Base-by-base conservation (phyloP, 192 early-diverging fungal species). In the Phycomyces blakesleeanus region DNA sequence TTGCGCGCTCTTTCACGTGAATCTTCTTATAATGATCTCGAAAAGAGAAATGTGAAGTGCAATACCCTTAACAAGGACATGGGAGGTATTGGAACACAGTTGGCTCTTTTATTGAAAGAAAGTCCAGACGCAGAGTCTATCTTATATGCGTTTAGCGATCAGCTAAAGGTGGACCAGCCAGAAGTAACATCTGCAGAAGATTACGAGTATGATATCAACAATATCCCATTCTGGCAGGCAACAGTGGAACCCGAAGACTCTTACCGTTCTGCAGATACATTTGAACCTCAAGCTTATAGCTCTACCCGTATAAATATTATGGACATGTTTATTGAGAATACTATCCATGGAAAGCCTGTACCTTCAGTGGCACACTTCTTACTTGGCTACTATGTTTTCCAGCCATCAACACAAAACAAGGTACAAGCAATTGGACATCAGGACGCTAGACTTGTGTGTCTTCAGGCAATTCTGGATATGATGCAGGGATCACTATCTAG, bases 321-420 rank as follows among this genome's bases (percentile, higher is more conserved):
- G 49, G 90, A 96, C 51, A 71, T 98, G 57, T 74, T 98, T 42
- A 68, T 97, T 14, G 82, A 83, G 16, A 98, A 95, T 71, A 55
- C 92, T 9, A 63, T 71, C 7, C 69, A 74, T 1, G 58, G 73
- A 6, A 76, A 77, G 57, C 75, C 81, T 5, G 76, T 82, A 14
- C 90, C 93, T 0, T 91, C 86, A 0, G 76, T 98, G 50, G 85
- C 94, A 15, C 95, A 98, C 71, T 97, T 90, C 55, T 75, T 99
- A 51, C 79, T 99, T 3, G 97, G 97, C 1, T 96, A 87, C 61
- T 76, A 89, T 64, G 61, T 83, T 21, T 61, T 67, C 10, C 75
- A 78, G 1, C 74, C 72, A 22, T 76, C 40, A 25, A 65, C 25
- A 11, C 74, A 78, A 7, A 71, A 78, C 2, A 68, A 78, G 21